A percentile compares a stretch with the other conserved stretches of the same genome.
Conservation (phyloP, 202 grass and related monocot species). For the Zoysia matrella region DNA sequence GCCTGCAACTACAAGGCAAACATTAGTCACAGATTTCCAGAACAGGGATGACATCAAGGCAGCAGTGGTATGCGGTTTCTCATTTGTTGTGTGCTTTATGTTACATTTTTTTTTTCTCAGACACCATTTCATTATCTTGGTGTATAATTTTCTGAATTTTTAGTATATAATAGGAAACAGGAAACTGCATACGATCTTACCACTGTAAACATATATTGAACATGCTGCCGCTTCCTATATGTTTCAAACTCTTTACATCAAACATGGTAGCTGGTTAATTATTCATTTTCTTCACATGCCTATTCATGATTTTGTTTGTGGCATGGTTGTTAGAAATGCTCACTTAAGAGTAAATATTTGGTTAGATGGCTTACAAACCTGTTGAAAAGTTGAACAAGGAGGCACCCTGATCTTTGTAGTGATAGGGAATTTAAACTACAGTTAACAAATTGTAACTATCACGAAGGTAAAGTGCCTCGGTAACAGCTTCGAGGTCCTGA, state of each 20-base stretch:
- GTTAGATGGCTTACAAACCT: neutral
- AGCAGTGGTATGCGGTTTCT: slow-evolving; percentile 75
- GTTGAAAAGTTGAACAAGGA: neutral
- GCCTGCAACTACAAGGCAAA: slow-evolving; percentile 67
- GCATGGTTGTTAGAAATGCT: neutral
- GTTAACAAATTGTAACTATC: neutral
- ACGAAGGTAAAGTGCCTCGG: too few relatives aligned
- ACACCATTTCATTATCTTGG: neutral
- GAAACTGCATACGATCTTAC: slow-evolving; percentile 19
- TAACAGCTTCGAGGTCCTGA: too few relatives aligned
- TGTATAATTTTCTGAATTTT: neutral
- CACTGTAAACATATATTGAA: slow-evolving; percentile 3
- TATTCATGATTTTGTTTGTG: neutral
- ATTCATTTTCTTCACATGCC: neutral
- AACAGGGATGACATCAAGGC: slow-evolving; percentile 72
- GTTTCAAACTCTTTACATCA: too few relatives aligned
- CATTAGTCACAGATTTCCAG: slow-evolving; percentile 82
- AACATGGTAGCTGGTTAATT: neutral
- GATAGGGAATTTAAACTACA: neutral
- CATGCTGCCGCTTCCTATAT: too few relatives aligned
- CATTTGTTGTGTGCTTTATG: slow-evolving; percentile 20
- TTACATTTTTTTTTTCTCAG: neutral
- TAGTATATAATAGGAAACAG: neutral
- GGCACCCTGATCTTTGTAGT: neutral
- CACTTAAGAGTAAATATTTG: neutral